Base-by-base conservation (phyloP, 1,139 yeast genomes). In the Diutina catenulata region DNA sequence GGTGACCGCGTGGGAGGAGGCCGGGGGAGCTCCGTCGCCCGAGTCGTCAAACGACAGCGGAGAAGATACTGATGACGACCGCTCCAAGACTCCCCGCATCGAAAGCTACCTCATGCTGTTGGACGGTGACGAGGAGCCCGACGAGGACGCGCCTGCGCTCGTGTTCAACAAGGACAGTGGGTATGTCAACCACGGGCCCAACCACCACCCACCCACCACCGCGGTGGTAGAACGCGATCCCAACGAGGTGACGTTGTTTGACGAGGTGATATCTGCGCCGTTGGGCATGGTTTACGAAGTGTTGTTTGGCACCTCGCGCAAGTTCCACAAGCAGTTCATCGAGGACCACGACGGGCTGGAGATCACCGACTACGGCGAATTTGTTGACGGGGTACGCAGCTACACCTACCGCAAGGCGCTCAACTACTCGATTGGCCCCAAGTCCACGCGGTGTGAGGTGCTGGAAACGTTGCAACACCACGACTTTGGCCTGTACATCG, bases 361-460 rank as follows among this genome's bases (percentile, higher is more conserved):
- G 31, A 56, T 74, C 24, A 52, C 71, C 0, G 61, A 55, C 3
- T 68, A 65, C 42, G 59, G 53, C 14, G 48, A 53, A n/a, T 70
- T 72, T 41, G 46, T 49, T 36, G 59, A 57, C 20, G 56, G 53
- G 9, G 59, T 59, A 40, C 51, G 80, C 38, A 42, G 45, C 0
- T 72, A 58, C 45, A 57, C 60, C 2, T 74, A 73, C 46, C 56
- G 66, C 33, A 60, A 68, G 42, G 68, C 65, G 3, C 55, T 74
- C 32, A 74, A 73, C 5, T 74, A 67, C 47, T 60, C 76, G 0
- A 63, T 74, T 37, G 80, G 80, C 0, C 80, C 80, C 7, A 72
- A 70, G 42, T 66, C 74, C 3, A 73, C 80, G 4, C 61, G 58
- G 37, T 74, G 76, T 43, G 65, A 62, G 40, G 73, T 70, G 16